These are phyloP conservation scores for Dactylellina sp. DNA, from an alignment of 2,329 filamentous ascomycete genomes.

Conservation along the genomic window DNA sequence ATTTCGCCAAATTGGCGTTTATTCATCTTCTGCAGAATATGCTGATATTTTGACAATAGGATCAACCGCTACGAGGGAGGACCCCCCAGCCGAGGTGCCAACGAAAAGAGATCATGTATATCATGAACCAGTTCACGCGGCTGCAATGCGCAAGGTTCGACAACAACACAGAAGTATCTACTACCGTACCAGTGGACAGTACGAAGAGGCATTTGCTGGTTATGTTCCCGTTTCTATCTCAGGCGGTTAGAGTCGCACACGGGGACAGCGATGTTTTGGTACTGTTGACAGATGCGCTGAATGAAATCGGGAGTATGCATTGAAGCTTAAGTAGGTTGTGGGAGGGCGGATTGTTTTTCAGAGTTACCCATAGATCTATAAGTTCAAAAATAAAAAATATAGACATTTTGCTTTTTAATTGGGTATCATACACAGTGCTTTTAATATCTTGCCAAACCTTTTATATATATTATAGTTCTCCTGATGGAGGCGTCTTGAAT, in stretches of 20 bases:
- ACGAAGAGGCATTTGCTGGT: conserved; percentile 79
- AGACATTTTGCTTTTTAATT: neutral
- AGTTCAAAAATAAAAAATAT: neutral
- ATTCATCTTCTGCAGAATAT: neutral
- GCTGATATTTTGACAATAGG: conserved; percentile 62
- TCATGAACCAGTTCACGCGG: conserved; percentile 74
- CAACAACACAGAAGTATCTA: conserved; percentile 59
- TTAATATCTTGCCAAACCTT: neutral
- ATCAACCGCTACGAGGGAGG: conserved; percentile 86
- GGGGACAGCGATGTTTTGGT: conserved; percentile 73
- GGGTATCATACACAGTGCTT: neutral
- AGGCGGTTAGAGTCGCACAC: conserved; percentile 72
- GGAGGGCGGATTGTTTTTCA: neutral
- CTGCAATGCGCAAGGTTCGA: conserved; percentile 55
- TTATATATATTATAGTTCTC: conserved; percentile 10
- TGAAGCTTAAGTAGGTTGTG: neutral
- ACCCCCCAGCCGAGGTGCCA: conserved; percentile 90
- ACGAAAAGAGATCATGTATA: conserved; percentile 79
- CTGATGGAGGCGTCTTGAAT: conserved; percentile 61
- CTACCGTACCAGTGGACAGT: conserved; percentile 69
- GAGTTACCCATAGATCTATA: neutral
- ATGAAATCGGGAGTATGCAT: conserved; percentile 72
- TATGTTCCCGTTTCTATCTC: conserved; percentile 81
- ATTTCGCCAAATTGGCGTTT: neutral
- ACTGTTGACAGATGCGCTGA: conserved; percentile 72